A percentile compares a stretch with the other conserved stretches of the same genome.
Conservation (phyloP, 2,329 filamentous ascomycete species). For the Colletotrichum plurivorum region DNA sequence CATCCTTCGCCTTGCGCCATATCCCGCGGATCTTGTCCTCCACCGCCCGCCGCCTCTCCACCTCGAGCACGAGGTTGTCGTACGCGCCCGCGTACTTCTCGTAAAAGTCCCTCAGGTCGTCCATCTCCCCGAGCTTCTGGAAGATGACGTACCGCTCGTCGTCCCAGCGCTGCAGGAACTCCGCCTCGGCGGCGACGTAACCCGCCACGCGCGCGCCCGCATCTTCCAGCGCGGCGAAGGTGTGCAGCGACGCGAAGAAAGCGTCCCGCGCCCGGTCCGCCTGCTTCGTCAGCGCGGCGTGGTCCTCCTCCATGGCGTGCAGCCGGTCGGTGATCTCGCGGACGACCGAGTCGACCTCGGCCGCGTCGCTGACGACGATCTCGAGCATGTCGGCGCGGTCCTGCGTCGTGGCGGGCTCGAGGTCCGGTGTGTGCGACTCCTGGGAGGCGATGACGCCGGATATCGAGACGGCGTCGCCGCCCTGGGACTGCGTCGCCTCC, state of each 20-base stretch:
- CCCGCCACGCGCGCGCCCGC: slow-evolving; percentile 76
- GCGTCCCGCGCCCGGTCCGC: slow-evolving; percentile 69
- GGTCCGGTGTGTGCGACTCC: slow-evolving; percentile 62
- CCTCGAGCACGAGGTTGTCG: slow-evolving; percentile 86
- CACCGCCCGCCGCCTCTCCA: slow-evolving; percentile 79
- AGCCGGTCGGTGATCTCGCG: slow-evolving; percentile 81
- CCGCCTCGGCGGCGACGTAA: slow-evolving; percentile 75
- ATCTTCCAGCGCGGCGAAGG: slow-evolving; percentile 77
- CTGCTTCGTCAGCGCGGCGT: slow-evolving; percentile 74
- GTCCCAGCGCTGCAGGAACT: slow-evolving; percentile 79
- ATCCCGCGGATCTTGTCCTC: slow-evolving; percentile 82
- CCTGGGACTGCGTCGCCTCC: slow-evolving; percentile 68
- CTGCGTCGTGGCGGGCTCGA: slow-evolving; percentile 80
- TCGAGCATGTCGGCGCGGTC: slow-evolving; percentile 87
- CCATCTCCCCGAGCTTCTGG: slow-evolving; percentile 80
- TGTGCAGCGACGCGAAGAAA: slow-evolving; percentile 71
- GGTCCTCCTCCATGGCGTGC: slow-evolving; percentile 81
- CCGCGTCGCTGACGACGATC: slow-evolving; percentile 81
- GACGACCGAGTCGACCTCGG: slow-evolving; percentile 76
- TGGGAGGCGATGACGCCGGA: slow-evolving; percentile 76
- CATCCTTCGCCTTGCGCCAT: slow-evolving; percentile 82
- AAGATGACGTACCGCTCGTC: slow-evolving; percentile 80
- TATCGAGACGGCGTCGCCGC: slow-evolving; percentile 69
- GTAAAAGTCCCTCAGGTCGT: slow-evolving; percentile 85
- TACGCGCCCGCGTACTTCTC: slow-evolving; percentile 89